phyloP scores from a whole-genome alignment of 202 grass and related monocot species.

The Dendrocalamus latiflorus region DNA sequence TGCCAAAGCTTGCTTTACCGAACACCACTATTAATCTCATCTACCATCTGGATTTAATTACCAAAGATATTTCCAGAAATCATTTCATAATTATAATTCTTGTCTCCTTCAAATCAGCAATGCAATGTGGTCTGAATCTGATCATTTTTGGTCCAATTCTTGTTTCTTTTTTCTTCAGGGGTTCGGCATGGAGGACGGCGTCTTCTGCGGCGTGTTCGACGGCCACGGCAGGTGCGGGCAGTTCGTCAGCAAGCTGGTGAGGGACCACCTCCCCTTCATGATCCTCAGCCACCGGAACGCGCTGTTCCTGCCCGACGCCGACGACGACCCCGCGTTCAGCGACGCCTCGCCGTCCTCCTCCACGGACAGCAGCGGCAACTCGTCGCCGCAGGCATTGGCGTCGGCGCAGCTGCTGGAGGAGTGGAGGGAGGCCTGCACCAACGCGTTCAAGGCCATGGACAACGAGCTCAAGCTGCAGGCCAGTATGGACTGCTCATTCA shows the following conservation, averaged over 20 bases:
- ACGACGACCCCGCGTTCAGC: slow-evolving; percentile 34
- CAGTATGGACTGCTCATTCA: slow-evolving; percentile 54
- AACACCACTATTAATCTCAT: slow-evolving; percentile 5
- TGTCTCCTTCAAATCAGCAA: background rate
- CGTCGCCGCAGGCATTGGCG: slow-evolving; percentile 14
- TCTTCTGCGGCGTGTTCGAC: slow-evolving; percentile 93
- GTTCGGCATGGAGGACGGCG: slow-evolving; percentile 79
- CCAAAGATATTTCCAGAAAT: background rate
- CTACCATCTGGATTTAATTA: background rate
- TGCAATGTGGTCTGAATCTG: background rate
- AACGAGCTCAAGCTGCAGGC: slow-evolving; percentile 58
- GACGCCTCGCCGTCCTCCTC: slow-evolving; percentile 34
- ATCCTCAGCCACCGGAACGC: slow-evolving; percentile 70
- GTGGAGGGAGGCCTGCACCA: slow-evolving; percentile 62
- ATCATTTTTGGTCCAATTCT: background rate
- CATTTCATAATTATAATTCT: background rate
- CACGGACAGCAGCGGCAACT: slow-evolving; percentile 28
- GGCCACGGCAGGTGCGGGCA: slow-evolving; percentile 82
- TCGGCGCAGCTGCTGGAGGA: slow-evolving; percentile 58
- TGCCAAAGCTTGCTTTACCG: background rate
- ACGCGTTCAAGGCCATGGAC: slow-evolving; percentile 76
- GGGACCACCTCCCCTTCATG: slow-evolving; percentile 76
- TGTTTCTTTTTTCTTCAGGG: slow-evolving; percentile 26
- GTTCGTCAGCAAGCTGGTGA: slow-evolving; percentile 52
- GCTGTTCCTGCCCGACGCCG: slow-evolving; percentile 36